phyloP scores from a whole-genome alignment of 805 yeast species.

The Sungouiozyma ichnusensis region DNA sequence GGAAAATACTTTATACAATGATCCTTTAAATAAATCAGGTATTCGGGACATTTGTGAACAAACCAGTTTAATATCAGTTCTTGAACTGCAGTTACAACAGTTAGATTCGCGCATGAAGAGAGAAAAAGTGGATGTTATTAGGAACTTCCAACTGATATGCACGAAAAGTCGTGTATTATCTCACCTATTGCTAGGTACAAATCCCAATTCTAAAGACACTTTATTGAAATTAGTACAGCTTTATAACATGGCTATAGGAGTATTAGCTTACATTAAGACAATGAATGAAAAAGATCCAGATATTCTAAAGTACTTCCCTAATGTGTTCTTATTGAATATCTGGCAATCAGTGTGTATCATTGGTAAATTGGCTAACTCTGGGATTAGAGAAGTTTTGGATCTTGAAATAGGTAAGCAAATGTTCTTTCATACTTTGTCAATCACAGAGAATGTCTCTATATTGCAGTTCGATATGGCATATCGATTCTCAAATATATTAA shows the following conservation, averaged over 20 bases:
- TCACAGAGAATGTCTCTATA: constrained; percentile 69
- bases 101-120: constrained; percentile 44
- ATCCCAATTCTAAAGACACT: constrained; percentile 58
- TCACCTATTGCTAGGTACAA: constrained; percentile 28
- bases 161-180: constrained; percentile 71
- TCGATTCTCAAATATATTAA: constrained; percentile 85
- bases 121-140: constrained; percentile 47
- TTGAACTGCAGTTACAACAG: constrained; percentile 66
- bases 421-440: constrained; percentile 52
- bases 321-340: constrained; percentile 63
- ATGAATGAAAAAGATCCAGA: constrained; percentile 50
- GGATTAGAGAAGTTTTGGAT: constrained; percentile 57
- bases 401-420: constrained; percentile 57
- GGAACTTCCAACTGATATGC: constrained; percentile 56
- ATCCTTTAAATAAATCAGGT: constrained; percentile 54
- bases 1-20: constrained; percentile 61
- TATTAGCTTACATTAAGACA: constrained; percentile 53
- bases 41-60: constrained; percentile 59
- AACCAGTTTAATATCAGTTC: constrained; percentile 58
- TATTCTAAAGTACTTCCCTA: constrained; percentile 70
- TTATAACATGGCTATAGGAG: constrained; percentile 65
- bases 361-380: constrained; percentile 65
- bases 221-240: constrained; percentile 40
- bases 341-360: constrained; percentile 90
- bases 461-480: constrained; percentile 86